Evolutionary conservation across 495 filamentous ascomycete species (phyloP).

Genomic region (Achaetomiella virescens): DNA sequence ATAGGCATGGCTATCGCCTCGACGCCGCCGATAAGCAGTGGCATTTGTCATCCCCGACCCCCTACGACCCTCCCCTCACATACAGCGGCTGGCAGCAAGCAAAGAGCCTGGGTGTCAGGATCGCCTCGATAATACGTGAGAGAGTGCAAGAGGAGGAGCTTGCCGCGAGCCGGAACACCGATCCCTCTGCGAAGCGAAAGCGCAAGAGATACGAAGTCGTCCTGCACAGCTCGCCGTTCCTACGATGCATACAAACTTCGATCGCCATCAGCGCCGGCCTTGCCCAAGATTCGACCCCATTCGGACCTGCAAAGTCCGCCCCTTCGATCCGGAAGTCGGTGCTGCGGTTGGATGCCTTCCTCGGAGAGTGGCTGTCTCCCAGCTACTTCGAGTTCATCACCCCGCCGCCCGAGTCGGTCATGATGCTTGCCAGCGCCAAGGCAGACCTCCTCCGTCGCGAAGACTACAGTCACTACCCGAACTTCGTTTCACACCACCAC

Average conservation of each 20-base stretch:
- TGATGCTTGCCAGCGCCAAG: constrained; percentile 84
- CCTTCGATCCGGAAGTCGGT: constrained; percentile 45
- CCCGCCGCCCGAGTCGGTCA: constrained; percentile 73
- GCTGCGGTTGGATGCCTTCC: constrained; percentile 80
- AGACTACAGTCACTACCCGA: constrained; percentile 49
- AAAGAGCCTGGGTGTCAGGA: constrained; percentile 69
- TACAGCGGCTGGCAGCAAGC: constrained; percentile 91
- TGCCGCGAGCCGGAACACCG: constrained; percentile 11
- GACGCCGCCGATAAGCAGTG: constrained; percentile 91
- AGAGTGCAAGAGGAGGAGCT: constrained; percentile 36
- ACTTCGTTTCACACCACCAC: constrained; percentile 29
- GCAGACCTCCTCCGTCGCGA: constrained; percentile 70
- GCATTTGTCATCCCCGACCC: constrained; percentile 90
- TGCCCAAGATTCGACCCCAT: constrained; percentile 51
- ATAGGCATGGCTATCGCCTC: constrained; percentile 86
- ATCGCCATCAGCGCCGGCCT: constrained; percentile 86
- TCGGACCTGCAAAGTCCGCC: constrained; percentile 20
- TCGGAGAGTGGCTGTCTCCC: constrained; percentile 92
- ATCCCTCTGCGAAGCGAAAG: constrained; percentile 26
- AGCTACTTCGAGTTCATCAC: constrained; percentile 91
- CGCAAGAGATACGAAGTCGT: constrained; percentile 66
- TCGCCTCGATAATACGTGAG: constrained; percentile 63
- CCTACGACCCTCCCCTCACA: constrained; percentile 92
- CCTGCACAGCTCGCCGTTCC: constrained; percentile 86
- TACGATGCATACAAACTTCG: constrained; percentile 89